phyloP scores from a whole-genome alignment of 306 rosid genomes.

The Ormosia semicastrata region DNA sequence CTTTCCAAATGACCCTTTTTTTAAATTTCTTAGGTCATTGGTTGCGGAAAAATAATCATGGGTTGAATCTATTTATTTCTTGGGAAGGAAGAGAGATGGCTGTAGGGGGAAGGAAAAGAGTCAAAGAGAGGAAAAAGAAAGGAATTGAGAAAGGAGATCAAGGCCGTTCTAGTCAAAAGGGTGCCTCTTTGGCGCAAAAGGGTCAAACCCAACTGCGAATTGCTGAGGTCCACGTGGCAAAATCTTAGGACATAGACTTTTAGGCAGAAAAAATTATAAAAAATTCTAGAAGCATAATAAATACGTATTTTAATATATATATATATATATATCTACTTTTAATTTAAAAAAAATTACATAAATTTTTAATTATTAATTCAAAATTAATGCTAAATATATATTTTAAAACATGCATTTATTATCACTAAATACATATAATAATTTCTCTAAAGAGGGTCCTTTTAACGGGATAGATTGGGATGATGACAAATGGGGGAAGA shows the following conservation, averaged over 20 bases:
- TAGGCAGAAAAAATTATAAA: not conserved
- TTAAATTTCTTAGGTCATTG: not conserved
- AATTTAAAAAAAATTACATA: too few relatives aligned
- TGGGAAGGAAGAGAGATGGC: not conserved
- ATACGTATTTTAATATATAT: too few relatives aligned
- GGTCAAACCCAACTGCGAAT: slow-evolving; percentile 47
- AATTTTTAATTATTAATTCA: too few relatives aligned
- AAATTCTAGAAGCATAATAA: too few relatives aligned
- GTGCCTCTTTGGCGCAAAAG: slow-evolving; percentile 14
- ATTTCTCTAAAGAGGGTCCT: too few relatives aligned
- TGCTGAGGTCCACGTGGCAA: slow-evolving; percentile 27
- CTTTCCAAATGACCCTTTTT: not conserved
- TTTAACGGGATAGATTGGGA: slow-evolving; percentile 20
- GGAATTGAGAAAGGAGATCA: not conserved
- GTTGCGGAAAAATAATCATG: not conserved
- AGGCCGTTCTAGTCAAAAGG: slow-evolving; percentile 41
- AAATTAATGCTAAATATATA: too few relatives aligned
- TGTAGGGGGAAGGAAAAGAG: not conserved
- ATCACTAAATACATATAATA: too few relatives aligned
- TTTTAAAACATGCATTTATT: too few relatives aligned
- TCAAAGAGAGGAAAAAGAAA: not conserved
- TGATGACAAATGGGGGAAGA: slow-evolving; percentile 30
- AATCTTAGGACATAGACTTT: slow-evolving; percentile 28
- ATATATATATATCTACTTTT: too few relatives aligned
- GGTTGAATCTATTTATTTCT: slow-evolving; percentile 26